These are phyloP conservation scores for Lactarius indigo DNA, from an alignment of 768 basidiomycete species.

Conservation along the genomic window DNA sequence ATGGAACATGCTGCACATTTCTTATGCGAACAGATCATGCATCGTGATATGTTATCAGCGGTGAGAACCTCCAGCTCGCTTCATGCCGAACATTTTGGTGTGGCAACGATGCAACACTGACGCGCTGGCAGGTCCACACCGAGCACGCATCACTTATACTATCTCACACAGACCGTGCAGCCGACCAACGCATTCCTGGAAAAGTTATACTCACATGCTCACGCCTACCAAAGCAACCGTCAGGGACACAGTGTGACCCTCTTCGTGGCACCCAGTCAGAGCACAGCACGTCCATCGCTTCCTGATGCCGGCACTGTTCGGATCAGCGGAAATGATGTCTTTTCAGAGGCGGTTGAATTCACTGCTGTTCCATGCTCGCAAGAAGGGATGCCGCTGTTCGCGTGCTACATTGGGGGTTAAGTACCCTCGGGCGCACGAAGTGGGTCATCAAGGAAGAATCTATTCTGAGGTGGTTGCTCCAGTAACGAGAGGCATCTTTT, in stretches of 20 bases:
- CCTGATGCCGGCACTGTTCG: background rate
- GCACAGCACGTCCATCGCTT: background rate
- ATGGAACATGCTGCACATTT: background rate
- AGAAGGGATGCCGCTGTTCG: background rate
- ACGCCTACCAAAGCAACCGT: background rate
- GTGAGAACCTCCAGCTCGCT: background rate
- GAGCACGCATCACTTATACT: background rate
- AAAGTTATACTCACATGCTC: background rate
- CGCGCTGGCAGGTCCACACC: background rate
- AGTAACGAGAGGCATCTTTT: too few species aligned
- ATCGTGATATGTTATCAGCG: background rate
- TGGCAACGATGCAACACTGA: background rate
- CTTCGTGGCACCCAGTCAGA: background rate
- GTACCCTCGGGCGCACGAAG: background rate
- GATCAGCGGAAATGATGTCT: background rate
- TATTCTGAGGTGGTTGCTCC: too few species aligned
- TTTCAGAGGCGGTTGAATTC: background rate
- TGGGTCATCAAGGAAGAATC: too few species aligned
- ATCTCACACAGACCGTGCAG: background rate
- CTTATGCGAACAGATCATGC: background rate
- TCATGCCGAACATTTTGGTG: background rate
- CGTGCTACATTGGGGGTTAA: background rate
- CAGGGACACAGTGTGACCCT: background rate
- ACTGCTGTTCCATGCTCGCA: background rate
- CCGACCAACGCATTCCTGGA: background rate